These are phyloP conservation scores for Rubroboletus satanas DNA, from an alignment of 768 basidiomycete genomes.

Conservation along the genomic window DNA sequence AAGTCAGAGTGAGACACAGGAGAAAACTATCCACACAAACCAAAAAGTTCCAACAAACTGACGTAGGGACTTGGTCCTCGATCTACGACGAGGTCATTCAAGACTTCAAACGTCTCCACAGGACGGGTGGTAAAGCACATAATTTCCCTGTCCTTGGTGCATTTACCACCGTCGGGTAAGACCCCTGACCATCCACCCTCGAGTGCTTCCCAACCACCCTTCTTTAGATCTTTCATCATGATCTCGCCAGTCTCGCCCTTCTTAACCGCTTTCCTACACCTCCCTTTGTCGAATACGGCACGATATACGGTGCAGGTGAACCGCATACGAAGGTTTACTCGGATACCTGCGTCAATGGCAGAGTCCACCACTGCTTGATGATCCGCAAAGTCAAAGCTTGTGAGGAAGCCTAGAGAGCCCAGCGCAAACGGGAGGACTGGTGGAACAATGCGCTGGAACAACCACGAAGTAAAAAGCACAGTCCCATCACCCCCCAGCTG, in stretches of 20 bases:
- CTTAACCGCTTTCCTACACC: conserved; percentile 78
- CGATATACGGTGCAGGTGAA: conserved; percentile 99
- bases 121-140: conserved; percentile 97
- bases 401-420: conserved; percentile 95
- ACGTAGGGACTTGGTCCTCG: conserved; percentile 98
- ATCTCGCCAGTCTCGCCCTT: conserved; percentile 94
- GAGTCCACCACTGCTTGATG: conserved; percentile 82
- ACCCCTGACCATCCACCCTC: conserved; percentile 68
- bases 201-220: conserved; percentile 93
- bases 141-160: conserved; percentile 87
- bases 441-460: conserved; percentile 98
- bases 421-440: conserved; percentile 96
- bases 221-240: conserved; percentile 89
- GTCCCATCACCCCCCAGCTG: conserved; percentile 98
- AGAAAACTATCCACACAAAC: conserved; percentile 43
- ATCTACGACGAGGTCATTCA: conserved; percentile 98
- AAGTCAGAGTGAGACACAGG: conserved; percentile 2
- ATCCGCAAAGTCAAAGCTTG: conserved; percentile 91
- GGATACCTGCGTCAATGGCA: conserved; percentile 87
- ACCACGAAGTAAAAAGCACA: conserved; percentile 97
- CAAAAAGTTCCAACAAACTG: conserved; percentile 91
- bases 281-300: conserved; percentile 72
- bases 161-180: conserved; percentile 42
- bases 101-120: conserved; percentile 90
- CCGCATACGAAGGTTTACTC: conserved; percentile 97